Conservation (phyloP, 2,329 filamentous ascomycete species). For the Colletotrichum sojae region DNA sequence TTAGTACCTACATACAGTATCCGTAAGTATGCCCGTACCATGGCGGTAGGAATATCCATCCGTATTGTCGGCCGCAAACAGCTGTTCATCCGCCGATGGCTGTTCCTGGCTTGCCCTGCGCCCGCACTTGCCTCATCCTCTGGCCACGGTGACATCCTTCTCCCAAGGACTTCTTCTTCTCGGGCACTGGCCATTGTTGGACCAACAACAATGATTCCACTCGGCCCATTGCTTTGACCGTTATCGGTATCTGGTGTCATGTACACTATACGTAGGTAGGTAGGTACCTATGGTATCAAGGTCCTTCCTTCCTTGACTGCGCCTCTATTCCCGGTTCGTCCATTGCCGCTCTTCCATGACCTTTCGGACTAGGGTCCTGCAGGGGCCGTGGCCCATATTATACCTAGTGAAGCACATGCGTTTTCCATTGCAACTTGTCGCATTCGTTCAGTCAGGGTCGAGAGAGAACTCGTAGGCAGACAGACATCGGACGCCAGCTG, state of each 20-base stretch:
- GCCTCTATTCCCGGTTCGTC: slow-evolving; percentile 26
- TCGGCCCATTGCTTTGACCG: too few relatives aligned
- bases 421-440: slow-evolving; percentile 12
- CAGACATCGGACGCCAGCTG: neutral
- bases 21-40: too few relatives aligned
- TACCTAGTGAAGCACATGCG: slow-evolving; percentile 24
- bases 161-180: neutral
- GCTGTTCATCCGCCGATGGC: slow-evolving; percentile 21
- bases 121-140: slow-evolving; percentile 5
- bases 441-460: neutral
- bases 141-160: slow-evolving; percentile 6
- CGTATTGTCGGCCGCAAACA: slow-evolving; percentile 18
- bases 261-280: too few relatives aligned
- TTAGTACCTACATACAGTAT: too few relatives aligned
- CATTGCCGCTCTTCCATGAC: slow-evolving; percentile 10
- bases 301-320: slow-evolving; percentile 21
- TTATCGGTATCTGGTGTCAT: too few relatives aligned
- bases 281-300: neutral
- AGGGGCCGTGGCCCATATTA: slow-evolving; percentile 11
- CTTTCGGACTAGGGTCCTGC: slow-evolving; percentile 12
- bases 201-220: too few relatives aligned
- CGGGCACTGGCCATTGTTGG: too few relatives aligned
- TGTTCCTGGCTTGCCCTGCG: slow-evolving; percentile 16
- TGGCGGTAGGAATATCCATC: slow-evolving; percentile 9
- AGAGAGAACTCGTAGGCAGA: neutral